Evolutionary conservation across 495 filamentous ascomycete genomes (phyloP), one percentile per base, ranked within the genome.

Genomic region (Wilcoxina mikolae): DNA sequence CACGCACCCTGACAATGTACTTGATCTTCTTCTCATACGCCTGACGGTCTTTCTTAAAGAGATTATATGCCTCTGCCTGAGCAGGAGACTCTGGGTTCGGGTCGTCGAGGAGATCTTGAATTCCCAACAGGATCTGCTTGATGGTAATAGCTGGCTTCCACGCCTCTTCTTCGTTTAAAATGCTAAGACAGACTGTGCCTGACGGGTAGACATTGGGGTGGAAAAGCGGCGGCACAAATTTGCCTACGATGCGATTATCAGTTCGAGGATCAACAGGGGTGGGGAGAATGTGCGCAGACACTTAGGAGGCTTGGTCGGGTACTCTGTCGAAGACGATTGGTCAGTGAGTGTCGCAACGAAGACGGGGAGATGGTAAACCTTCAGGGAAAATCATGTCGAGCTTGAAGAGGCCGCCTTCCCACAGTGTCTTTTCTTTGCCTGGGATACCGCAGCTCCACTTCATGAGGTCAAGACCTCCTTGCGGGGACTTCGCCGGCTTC

Each of bases 181-280:
- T 99, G 15, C 87, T 94, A 11, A 99, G 78, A 67, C 91, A 99
- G 50, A 99, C 93, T 18, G 91, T 96, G 53, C 91, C 93, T 1
- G 90, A 95, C 1, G 91, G 91, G 67, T 99, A 99, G 62, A 99
- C 93, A 65, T 99, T 99, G 0, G 91, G 91, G 67, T 99, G 91
- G 74, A 96, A 99, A 12, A 99, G 82, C 2, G 91, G 88, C 4
- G 91, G 91, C 0, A 81, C 76, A 62, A 99, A 99, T 78, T 95
- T 95, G 81, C 90, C 90, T 96, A 60, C 41, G 59, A 50, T 7
- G 50, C 4, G 25, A 55, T 39, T 18, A 15, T 46, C n/a, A 20
- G 23, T 24, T 46, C 43, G 43, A 17, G 10, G 43, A 1, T 24
- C 11, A 11, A 17, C 2, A 20, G 23, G n/a, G 22, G 43, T 12